Evolutionary conservation across 2,329 filamentous ascomycete species (phyloP), one percentile per base, ranked within the genome.

Genomic region (Nemania sp.): DNA sequence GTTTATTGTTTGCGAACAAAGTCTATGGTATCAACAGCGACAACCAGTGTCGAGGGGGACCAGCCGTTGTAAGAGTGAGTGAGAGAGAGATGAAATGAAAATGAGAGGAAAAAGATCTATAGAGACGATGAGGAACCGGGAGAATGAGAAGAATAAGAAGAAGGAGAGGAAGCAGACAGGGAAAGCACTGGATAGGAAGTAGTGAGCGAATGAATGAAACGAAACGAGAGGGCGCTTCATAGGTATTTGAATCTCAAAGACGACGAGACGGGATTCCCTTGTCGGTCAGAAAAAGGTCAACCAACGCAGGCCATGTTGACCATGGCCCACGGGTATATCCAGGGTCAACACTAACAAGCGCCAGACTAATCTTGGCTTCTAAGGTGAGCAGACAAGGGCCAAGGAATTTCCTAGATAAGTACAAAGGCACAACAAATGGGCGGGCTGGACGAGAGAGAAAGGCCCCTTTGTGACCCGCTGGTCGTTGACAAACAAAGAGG

Each of bases 161-260:
- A 57, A 12, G 25, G 42, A 1, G 21, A 34, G 21, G 11, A 34
- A 60, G 40, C 18, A 17, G 50, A 57, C n/a, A n/a, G 39, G 40
- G 20, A 42, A 32, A 49, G 17, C 18, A 53, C 46, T 25, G 3
- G 7, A 29, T 29, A 29, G 25, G 25, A n/a, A n/a, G n/a, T n/a
- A n/a, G n/a, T n/a, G n/a, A n/a, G n/a, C 20, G 21, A 20, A 20
- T 13, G 21, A n/a, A 25, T n/a, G 20, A 40, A 29, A 32, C 45
- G 39, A 42, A 57, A 40, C n/a, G 39, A 57, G 46, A 3, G 54
- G 57, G 55, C 46, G 57, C 40, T 40, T 47, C 47, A 18, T 57
- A 45, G 48, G 52, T 65, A 65, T 65, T 59, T 59, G 55, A 64
- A 62, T 54, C 54, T 55, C 37, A 40, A 57, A 52, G 61, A 65